Evolutionary conservation across 2,329 filamentous ascomycete species (phyloP).

Genomic region (Alternaria consortialis): DNA sequence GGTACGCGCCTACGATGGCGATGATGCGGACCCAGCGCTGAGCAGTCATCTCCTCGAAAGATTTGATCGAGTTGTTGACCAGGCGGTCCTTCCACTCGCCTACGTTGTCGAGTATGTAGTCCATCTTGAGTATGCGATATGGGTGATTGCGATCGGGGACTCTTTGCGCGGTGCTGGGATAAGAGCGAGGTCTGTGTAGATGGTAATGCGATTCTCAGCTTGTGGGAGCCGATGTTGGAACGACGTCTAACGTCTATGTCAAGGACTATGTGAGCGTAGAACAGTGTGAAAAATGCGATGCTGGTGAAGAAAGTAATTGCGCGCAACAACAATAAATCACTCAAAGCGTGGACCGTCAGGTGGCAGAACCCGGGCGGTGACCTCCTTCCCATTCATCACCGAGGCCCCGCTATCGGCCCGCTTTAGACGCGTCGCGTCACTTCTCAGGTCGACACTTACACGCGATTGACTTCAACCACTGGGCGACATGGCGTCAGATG

Average conservation of each 20-base stretch:
- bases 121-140: constrained; percentile 19
- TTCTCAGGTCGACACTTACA: not conserved
- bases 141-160: constrained; percentile 2
- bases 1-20: constrained; percentile 75
- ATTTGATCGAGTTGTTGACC: constrained; percentile 53
- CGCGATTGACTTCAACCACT: constrained; percentile 1
- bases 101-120: constrained; percentile 36
- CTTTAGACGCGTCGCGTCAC: constrained; percentile 32
- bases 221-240: not conserved
- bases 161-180: not conserved
- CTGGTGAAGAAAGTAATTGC: constrained; percentile 4
- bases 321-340: constrained; percentile 17
- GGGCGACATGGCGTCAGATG: constrained; percentile 37
- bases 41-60: constrained; percentile 55
- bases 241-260: not conserved
- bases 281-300: not conserved
- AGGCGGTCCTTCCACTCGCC: constrained; percentile 49
- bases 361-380: constrained; percentile 25
- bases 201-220: not conserved
- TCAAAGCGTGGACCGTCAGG: constrained; percentile 15
- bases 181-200: not conserved
- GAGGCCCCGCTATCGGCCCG: constrained; percentile 20
- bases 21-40: constrained; percentile 71
- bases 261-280: not conserved
- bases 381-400: constrained; percentile 13